phyloP scores from a whole-genome alignment of 1,139 yeast species.

The Lodderomyces margitis region DNA sequence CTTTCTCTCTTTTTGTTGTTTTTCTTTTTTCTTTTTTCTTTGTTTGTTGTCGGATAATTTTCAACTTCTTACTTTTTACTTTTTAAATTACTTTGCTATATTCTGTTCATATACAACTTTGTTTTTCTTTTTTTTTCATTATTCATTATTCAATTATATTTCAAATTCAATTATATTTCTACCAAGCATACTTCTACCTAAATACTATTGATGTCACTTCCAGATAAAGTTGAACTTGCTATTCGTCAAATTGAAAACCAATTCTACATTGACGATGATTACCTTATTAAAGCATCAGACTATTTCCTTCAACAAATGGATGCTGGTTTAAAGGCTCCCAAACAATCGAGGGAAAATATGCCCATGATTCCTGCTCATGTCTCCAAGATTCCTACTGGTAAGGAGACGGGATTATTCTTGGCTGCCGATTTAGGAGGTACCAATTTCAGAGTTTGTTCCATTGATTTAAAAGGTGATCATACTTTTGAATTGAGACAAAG shows the following conservation, averaged over 20 bases:
- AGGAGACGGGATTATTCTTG: slow-evolving; percentile 69
- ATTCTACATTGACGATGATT: slow-evolving; percentile 53
- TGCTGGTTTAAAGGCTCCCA: slow-evolving; percentile 47
- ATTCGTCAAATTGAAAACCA: slow-evolving; percentile 51
- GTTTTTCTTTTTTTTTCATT: no score
- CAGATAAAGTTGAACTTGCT: slow-evolving; percentile 25
- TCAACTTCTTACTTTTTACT: neutral
- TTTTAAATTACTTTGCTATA: no score
- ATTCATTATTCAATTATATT: no score
- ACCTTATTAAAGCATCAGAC: slow-evolving; percentile 58
- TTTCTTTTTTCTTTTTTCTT: no score
- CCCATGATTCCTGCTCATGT: slow-evolving; percentile 92
- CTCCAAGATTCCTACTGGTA: slow-evolving; percentile 76
- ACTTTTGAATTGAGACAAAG: slow-evolving; percentile 69
- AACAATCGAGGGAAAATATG: slow-evolving; percentile 48
- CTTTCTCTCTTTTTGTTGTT: no score
- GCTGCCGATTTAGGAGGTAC: slow-evolving; percentile 92
- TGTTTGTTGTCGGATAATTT: neutral
- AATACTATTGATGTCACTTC: slow-evolving; percentile 10
- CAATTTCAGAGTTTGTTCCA: slow-evolving; percentile 86
- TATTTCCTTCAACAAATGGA: slow-evolving; percentile 63
- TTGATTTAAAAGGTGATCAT: slow-evolving; percentile 74
- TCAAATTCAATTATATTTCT: no score
- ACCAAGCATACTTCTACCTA: neutral
- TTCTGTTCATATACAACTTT: no score